Percentiles rank a stretch among this genome's conserved stretches.
These are phyloP conservation scores for Ogataea neopini DNA, from an alignment of 805 yeast genomes.

Conservation along the genomic window DNA sequence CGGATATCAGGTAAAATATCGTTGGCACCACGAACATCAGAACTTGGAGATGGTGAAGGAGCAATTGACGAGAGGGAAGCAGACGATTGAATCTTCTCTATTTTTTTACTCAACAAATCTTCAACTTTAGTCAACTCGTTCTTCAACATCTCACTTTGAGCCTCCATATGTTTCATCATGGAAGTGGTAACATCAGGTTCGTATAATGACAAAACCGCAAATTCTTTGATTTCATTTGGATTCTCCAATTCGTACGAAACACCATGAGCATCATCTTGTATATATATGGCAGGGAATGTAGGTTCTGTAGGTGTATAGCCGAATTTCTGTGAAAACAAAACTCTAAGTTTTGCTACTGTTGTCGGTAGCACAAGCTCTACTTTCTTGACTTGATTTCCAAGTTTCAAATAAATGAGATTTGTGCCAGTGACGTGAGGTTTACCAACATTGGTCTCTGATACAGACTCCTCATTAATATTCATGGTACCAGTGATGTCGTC, in stretches of 20 bases:
- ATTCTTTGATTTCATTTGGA: conserved; percentile 58
- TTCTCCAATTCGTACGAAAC: conserved; percentile 84
- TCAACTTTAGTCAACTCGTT: conserved; percentile 32
- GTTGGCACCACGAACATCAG: conserved; percentile 1
- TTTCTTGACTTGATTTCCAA: conserved; percentile 57
- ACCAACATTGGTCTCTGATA: not conserved
- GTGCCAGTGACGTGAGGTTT: not conserved
- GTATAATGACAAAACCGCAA: conserved; percentile 59
- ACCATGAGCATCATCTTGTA: conserved; percentile 58
- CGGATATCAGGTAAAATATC: conserved; percentile 8
- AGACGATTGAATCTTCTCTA: conserved; percentile 24
- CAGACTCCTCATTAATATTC: not conserved
- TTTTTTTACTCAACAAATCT: conserved; percentile 28
- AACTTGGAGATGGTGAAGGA: conserved; percentile 8
- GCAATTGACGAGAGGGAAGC: conserved; percentile 8
- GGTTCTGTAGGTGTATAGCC: conserved; percentile 64
- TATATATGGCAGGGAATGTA: conserved; percentile 75
- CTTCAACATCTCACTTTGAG: conserved; percentile 29
- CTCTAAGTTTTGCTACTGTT: conserved; percentile 54
- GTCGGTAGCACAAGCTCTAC: conserved; percentile 46
- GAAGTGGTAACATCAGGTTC: conserved; percentile 40
- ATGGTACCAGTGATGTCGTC: not conserved
- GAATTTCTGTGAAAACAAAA: conserved; percentile 83
- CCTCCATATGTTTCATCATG: conserved; percentile 29
- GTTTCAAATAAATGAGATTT: conserved; percentile 45